These are phyloP conservation scores for Tylopilus sp. DNA, from an alignment of 1,284 basidiomycete species.

Conservation along the genomic window DNA sequence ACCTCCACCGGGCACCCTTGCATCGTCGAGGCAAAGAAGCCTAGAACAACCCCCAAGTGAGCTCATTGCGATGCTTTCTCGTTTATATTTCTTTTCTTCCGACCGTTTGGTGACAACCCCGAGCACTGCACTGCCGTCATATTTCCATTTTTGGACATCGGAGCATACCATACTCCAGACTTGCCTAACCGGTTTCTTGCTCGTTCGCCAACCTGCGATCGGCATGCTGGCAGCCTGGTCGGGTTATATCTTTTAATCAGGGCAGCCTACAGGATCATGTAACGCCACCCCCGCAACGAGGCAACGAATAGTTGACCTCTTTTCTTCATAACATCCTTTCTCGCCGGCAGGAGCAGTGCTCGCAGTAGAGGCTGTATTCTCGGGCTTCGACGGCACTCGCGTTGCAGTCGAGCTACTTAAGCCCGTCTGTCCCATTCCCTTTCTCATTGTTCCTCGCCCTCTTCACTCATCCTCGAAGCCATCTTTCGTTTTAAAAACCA, in stretches of 20 bases:
- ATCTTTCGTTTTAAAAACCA: background rate
- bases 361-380: constrained; percentile 15
- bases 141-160: constrained; percentile 24
- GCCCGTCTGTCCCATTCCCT: background rate
- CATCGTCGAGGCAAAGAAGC: constrained; percentile 75
- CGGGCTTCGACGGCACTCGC: background rate
- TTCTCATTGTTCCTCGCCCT: background rate
- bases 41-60: constrained; percentile 70
- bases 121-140: constrained; percentile 25
- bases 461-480: constrained; percentile 11
- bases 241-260: constrained; percentile 13
- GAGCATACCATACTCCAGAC: constrained; percentile 13
- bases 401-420: constrained; percentile 27
- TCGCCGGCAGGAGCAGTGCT: constrained; percentile 11
- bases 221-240: constrained; percentile 8
- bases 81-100: background rate
- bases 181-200: constrained; percentile 5
- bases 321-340: constrained; percentile 9
- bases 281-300: background rate
- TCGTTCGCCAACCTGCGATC: constrained; percentile 11
- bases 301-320: constrained; percentile 1
- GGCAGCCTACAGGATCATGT: constrained; percentile 8
- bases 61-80: constrained; percentile 33
- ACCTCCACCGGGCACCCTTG: constrained; percentile 63
- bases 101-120: constrained; percentile 1